Evolutionary conservation across 306 rosid species (phyloP).

Genomic region (Malus orientalis): DNA sequence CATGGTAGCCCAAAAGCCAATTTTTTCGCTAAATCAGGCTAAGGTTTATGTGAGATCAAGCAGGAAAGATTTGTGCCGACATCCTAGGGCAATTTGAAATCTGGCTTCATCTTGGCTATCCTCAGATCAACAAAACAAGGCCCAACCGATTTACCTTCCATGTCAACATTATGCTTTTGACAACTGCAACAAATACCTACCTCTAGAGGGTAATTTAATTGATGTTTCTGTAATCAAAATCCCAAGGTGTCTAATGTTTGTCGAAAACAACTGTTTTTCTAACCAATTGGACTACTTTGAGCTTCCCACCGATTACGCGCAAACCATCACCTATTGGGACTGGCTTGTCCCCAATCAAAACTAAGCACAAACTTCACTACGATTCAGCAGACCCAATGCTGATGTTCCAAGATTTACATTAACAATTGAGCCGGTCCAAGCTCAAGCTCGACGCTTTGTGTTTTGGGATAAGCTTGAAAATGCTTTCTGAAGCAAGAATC

Average conservation of each 20-base stretch:
- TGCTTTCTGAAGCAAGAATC: constrained; percentile 74
- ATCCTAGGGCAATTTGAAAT: no score
- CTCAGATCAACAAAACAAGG: background rate
- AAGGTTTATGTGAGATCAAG: no score
- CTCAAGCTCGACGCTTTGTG: background rate
- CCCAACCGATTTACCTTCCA: background rate
- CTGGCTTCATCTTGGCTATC: background rate
- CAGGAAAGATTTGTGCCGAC: no score
- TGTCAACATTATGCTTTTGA: background rate
- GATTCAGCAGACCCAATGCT: background rate
- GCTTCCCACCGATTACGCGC: no score
- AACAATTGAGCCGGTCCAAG: background rate
- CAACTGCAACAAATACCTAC: background rate
- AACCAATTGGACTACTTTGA: no score
- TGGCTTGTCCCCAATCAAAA: background rate
- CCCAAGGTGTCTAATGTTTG: no score
- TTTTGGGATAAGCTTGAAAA: constrained; percentile 23
- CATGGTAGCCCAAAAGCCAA: background rate
- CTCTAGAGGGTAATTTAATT: no score
- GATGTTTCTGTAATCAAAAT: no score
- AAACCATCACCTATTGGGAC: no score
- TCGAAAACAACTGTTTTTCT: no score
- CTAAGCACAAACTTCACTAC: no score
- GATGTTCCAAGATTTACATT: background rate
- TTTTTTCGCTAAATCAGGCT: no score